These are phyloP conservation scores for Picea mariana DNA, from an alignment of 83 land plant species.

Conservation along the genomic window DNA sequence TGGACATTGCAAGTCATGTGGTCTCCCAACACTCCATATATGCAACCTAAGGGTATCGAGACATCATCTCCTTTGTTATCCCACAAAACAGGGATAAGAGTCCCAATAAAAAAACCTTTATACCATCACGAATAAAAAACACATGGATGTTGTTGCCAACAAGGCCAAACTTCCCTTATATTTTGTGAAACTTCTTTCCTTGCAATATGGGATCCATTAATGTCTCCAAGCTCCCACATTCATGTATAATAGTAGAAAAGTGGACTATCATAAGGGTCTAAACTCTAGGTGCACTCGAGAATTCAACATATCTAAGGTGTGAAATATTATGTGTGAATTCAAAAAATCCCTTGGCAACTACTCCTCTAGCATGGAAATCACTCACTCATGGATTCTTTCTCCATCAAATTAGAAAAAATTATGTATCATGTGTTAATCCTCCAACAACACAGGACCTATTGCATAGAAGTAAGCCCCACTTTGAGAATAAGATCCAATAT, in stretches of 20 bases:
- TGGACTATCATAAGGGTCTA: conserved; percentile 54
- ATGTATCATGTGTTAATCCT: conserved; percentile 56
- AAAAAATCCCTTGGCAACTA: conserved; percentile 55
- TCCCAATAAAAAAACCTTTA: conserved; percentile 21
- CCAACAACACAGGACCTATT: conserved; percentile 50
- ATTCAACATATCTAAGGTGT: conserved; percentile 87
- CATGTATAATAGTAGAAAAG: conserved; percentile 18
- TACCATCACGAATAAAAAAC: conserved; percentile 61
- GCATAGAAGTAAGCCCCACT: not conserved
- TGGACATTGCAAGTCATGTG: too few relatives aligned
- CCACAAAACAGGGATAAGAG: too few relatives aligned
- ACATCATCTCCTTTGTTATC: too few relatives aligned
- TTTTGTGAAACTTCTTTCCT: conserved; percentile 44
- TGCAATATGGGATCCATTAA: conserved; percentile 50
- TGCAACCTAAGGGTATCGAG: too few relatives aligned
- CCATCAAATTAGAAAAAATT: conserved; percentile 56
- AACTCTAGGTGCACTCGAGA: conserved; percentile 89
- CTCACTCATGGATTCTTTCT: conserved; percentile 58
- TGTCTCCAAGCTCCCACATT: conserved; percentile 43
- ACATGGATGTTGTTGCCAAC: conserved; percentile 72
- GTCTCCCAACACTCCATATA: too few relatives aligned
- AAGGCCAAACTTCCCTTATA: conserved; percentile 63
- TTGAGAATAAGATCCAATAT: too few relatives aligned
- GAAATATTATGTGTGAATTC: conserved; percentile 82
- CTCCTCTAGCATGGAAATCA: conserved; percentile 48